These are phyloP conservation scores for Botrytis deweyae DNA, from an alignment of 2,329 filamentous ascomycete genomes.

Conservation along the genomic window DNA sequence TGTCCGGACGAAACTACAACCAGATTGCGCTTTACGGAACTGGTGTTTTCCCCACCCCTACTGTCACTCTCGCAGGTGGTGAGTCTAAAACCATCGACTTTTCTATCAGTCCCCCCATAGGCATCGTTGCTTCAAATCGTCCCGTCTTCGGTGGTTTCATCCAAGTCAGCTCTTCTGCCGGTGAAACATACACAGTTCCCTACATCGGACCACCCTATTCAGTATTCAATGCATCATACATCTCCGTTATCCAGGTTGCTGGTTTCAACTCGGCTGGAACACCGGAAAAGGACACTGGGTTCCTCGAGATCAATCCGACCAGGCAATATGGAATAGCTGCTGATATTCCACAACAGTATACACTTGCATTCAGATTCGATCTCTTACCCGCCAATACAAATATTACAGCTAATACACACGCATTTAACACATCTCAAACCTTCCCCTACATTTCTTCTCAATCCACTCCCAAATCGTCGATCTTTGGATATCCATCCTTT, in stretches of 20 bases:
- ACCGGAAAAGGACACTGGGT: background rate
- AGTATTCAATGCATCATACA: constrained; percentile 27
- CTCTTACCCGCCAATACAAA: constrained; percentile 20
- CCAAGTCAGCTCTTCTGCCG: constrained; percentile 24
- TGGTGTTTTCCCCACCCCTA: constrained; percentile 28
- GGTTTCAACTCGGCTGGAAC: background rate
- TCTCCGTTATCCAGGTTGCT: constrained; percentile 9
- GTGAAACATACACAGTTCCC: constrained; percentile 31
- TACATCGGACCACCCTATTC: constrained; percentile 36
- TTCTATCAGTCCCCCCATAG: constrained; percentile 27
- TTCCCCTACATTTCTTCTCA: constrained; percentile 5
- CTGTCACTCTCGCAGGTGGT: constrained; percentile 28
- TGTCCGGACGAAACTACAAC: constrained; percentile 24
- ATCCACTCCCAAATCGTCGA: background rate
- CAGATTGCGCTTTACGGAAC: constrained; percentile 33
- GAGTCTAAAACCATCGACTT: constrained; percentile 27
- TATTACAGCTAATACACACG: constrained; percentile 8
- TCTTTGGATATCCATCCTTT: constrained; percentile 19
- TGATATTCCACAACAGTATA: constrained; percentile 14
- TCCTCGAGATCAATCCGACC: constrained; percentile 16
- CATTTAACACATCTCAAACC: background rate
- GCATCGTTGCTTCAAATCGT: constrained; percentile 26
- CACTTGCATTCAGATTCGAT: constrained; percentile 18
- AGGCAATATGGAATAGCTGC: constrained; percentile 15
- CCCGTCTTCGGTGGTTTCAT: constrained; percentile 37